These are phyloP conservation scores for Arachis monticola DNA, from an alignment of 331 rosid genomes.

Conservation along the genomic window DNA sequence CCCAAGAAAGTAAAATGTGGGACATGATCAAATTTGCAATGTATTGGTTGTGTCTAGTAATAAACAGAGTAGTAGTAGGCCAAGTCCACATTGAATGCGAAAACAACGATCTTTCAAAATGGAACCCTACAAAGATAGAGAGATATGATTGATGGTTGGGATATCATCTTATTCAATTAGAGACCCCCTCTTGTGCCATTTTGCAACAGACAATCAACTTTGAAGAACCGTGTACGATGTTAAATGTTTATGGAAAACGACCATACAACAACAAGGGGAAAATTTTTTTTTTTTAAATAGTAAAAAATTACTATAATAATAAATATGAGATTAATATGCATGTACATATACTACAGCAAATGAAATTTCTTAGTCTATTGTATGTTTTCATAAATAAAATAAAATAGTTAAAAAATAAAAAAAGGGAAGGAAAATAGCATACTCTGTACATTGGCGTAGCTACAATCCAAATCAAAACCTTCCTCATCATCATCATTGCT, in stretches of 20 bases:
- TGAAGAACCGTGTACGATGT: constrained; percentile 40
- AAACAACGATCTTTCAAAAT: constrained; percentile 39
- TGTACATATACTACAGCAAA: too few species aligned
- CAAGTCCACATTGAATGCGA: constrained; percentile 46
- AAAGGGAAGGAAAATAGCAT: constrained; percentile 47
- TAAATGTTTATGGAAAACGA: constrained; percentile 50
- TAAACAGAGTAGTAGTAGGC: constrained; percentile 31
- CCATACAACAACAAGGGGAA: constrained; percentile 35
- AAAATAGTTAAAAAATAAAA: neutral
- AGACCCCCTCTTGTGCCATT: constrained; percentile 29
- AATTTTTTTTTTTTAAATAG: too few species aligned
- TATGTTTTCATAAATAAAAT: too few species aligned
- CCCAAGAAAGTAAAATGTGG: constrained; percentile 47
- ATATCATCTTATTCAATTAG: constrained; percentile 36
- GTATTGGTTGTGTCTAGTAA: constrained; percentile 27
- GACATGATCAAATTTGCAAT: constrained; percentile 44
- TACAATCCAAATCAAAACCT: constrained; percentile 69
- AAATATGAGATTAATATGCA: too few species aligned
- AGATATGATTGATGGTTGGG: constrained; percentile 40
- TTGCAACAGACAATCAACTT: constrained; percentile 36
- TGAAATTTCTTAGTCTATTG: too few species aligned
- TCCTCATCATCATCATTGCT: constrained; percentile 40
- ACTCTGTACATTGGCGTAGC: constrained; percentile 90
- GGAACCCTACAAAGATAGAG: constrained; percentile 74
- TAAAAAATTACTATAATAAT: too few species aligned